Percentiles rank a stretch among this genome's conserved stretches.
Evolutionary conservation across 768 basidiomycete species (phyloP).

Genomic region (Hericium rajendrae): DNA sequence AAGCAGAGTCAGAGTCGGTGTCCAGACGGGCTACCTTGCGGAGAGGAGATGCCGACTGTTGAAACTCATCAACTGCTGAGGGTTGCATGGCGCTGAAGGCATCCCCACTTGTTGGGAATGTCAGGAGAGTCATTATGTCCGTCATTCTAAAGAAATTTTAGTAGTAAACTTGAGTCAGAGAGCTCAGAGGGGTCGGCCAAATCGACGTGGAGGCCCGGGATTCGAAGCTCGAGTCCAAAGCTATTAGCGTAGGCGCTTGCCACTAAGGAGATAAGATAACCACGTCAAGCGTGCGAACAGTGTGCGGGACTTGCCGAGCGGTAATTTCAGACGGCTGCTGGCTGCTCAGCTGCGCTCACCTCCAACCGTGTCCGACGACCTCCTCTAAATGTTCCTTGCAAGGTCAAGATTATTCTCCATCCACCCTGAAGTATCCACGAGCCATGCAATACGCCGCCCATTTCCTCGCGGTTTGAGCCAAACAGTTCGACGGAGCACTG

Average conservation of each 20-base stretch:
- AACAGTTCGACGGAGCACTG: not conserved
- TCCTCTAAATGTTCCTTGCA: not conserved
- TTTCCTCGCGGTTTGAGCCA: not conserved
- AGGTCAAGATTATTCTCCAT: not conserved
- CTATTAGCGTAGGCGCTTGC: no score
- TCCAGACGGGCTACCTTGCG: constrained; percentile 62
- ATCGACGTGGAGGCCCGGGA: not conserved
- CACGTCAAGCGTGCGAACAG: not conserved
- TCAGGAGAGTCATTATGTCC: constrained; percentile 9
- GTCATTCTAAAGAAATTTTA: constrained; percentile 2
- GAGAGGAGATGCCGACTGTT: constrained; percentile 44
- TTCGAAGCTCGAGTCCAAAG: no score
- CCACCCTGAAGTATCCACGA: not conserved
- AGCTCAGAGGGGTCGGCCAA: not conserved
- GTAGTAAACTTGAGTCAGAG: not conserved
- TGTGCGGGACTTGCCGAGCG: not conserved
- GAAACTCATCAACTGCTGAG: constrained; percentile 28
- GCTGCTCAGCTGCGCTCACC: not conserved
- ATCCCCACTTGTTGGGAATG: constrained; percentile 31
- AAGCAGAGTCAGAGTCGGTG: constrained; percentile 57
- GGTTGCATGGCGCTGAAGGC: constrained; percentile 36
- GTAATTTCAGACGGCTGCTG: not conserved
- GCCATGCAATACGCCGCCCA: not conserved
- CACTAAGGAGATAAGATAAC: not conserved
- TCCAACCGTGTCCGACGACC: not conserved